Evolutionary conservation across 768 basidiomycete genomes (phyloP).

Genomic region (Amanita polypyramis): DNA sequence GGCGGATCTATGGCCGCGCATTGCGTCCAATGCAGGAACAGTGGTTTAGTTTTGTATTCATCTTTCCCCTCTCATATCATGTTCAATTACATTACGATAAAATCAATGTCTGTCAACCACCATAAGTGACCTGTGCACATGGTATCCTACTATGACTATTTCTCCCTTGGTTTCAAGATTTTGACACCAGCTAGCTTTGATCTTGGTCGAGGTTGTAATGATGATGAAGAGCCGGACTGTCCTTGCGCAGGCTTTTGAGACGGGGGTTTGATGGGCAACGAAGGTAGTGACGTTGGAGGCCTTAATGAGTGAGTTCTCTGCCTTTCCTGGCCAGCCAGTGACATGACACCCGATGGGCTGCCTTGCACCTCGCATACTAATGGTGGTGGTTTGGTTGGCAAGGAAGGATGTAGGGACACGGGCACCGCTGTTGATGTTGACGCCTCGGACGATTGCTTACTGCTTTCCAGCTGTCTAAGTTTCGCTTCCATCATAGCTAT

Average conservation of each 20-base stretch:
- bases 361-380: constrained; percentile 12
- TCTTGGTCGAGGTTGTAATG: constrained; percentile 10
- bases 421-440: constrained; percentile 8
- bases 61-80: neutral
- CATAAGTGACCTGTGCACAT: neutral
- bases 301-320: constrained; percentile 9
- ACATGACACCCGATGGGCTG: constrained; percentile 5
- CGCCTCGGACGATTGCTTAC: constrained; percentile 17
- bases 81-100: neutral
- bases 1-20: constrained; percentile 99
- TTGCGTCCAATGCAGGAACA: constrained; percentile 96
- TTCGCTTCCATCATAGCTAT: constrained; percentile 97
- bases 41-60: constrained; percentile 59
- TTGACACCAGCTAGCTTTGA: constrained; percentile 10
- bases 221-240: neutral
- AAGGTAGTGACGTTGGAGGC: constrained; percentile 15
- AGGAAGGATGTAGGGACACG: constrained; percentile 22
- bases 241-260: neutral
- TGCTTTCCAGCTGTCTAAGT: constrained; percentile 62
- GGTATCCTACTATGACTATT: constrained; percentile 6
- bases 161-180: constrained; percentile 11
- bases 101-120: neutral
- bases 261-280: constrained; percentile 14
- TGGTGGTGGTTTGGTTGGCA: constrained; percentile 33
- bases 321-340: neutral